phyloP scores from a whole-genome alignment of 306 rosid species.

The Vachellia pachyceras region DNA sequence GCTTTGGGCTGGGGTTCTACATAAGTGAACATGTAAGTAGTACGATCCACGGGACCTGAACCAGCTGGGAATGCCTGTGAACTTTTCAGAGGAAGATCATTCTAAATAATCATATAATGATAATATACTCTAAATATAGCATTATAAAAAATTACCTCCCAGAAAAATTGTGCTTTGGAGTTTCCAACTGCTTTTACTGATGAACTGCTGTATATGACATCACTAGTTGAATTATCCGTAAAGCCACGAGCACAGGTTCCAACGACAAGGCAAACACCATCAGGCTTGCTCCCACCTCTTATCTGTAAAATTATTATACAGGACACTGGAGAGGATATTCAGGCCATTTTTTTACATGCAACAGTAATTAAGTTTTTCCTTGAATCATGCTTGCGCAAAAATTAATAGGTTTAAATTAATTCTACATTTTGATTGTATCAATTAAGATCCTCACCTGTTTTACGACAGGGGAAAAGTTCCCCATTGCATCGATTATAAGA shows the following conservation, averaged over 20 bases:
- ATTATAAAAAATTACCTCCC: conserved; percentile 74
- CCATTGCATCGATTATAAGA: conserved; percentile 95
- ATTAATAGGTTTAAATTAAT: not conserved
- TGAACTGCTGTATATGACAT: conserved; percentile 86
- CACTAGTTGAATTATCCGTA: conserved; percentile 63
- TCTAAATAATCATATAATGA: conserved; percentile 10
- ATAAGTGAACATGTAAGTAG: conserved; percentile 93
- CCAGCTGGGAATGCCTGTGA: conserved; percentile 97
- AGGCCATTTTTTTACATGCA: conserved; percentile 12
- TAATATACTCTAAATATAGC: not conserved
- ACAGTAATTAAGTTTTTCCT: not conserved
- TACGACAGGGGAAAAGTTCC: conserved; percentile 94
- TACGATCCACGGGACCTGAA: conserved; percentile 88
- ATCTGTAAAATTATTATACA: conserved; percentile 61
- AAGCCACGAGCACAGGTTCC: conserved; percentile 96
- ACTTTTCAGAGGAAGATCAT: conserved; percentile 41
- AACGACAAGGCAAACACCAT: conserved; percentile 92
- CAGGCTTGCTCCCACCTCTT: conserved; percentile 84
- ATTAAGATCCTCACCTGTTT: conserved; percentile 64
- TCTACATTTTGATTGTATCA: not conserved
- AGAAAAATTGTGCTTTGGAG: conserved; percentile 82
- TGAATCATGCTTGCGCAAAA: conserved; percentile 2
- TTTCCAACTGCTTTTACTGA: conserved; percentile 70
- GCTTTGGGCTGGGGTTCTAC: conserved; percentile 85
- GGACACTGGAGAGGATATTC: conserved; percentile 39